Conservation (phyloP, 345 rosid species). For the Hypericum perforatum region DNA sequence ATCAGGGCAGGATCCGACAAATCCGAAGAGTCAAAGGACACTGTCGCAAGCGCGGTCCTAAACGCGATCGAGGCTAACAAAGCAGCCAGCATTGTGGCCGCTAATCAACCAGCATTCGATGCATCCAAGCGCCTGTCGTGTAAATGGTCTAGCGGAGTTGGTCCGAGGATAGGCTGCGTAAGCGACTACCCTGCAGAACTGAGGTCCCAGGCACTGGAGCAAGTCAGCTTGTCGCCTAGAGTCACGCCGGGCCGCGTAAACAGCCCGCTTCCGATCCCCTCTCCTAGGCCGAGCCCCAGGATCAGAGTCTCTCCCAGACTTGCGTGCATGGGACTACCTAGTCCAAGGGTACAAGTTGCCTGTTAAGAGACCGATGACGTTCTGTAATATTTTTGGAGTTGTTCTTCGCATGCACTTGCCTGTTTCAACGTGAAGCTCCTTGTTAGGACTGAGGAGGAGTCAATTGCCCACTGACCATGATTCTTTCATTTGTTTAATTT, state of each 20-base stretch:
- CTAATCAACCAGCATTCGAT: conserved; percentile 19
- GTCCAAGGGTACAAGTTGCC: conserved; percentile 23
- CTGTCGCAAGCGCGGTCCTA: conserved; percentile 3
- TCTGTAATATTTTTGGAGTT: too few relatives aligned
- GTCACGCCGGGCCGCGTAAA: conserved; percentile 20
- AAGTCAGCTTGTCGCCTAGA: conserved; percentile 51
- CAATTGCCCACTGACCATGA: too few relatives aligned
- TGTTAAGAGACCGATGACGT: too few relatives aligned
- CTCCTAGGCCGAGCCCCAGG: conserved; percentile 38
- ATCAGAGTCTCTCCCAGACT: conserved; percentile 39
- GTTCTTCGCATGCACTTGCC: too few relatives aligned
- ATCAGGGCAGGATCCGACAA: conserved; percentile 14
- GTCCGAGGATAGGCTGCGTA: conserved; percentile 65
- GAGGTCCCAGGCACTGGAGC: conserved; percentile 49
- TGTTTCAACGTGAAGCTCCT: too few relatives aligned
- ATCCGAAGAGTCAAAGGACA: conserved; percentile 4
- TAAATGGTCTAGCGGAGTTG: conserved; percentile 66
- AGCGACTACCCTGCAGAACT: conserved; percentile 61
- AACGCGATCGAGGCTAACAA: conserved; percentile 1
- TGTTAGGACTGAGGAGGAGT: too few relatives aligned
- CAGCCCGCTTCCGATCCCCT: conserved; percentile 25
- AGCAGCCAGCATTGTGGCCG: background rate
- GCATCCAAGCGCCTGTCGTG: conserved; percentile 42
- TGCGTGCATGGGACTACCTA: conserved; percentile 44
- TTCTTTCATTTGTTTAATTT: too few relatives aligned